Base-by-base conservation (phyloP, 2,329 filamentous ascomycete genomes). In the Fusarium beomiforme region DNA sequence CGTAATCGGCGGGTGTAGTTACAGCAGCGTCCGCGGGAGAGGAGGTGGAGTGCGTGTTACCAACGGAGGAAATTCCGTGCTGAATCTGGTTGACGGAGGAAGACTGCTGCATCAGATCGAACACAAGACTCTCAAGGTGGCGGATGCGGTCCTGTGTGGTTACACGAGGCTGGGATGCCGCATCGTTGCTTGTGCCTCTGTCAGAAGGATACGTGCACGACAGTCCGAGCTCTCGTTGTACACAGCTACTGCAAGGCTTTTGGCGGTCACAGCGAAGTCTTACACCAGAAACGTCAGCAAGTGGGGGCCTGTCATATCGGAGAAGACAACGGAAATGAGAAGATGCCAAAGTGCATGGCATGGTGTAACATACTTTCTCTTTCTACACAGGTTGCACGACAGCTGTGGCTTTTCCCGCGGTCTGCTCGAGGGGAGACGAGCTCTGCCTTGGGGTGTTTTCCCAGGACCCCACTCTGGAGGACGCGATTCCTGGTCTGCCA, bases 51-150 rank as follows among this genome's bases (percentile, higher is more conserved):
- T 43, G 23, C 11, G 46, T 11, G 7, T 17, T 50, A 23, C 21
- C 21, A 8, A 8, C 14, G 10, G 36, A 23, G 14, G 39, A 17
- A 7, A 29, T n/a, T 47, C n/a, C 33, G 21, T 33, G 36, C 9
- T 36, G 41, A 4, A 37, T 41, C 3, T 64, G 49, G 33, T 17
- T 29, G 14, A 59, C 46, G 24, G 62, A 60, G 24, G 62, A 60
- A 9, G 64, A 54, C 8, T 69, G 61, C 23, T 70, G 64, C 60
- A 73, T 79, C 44, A 82, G 33, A 33, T 70, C 64, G 19, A 76
- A 63, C 0, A 81, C 77, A 9, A 81, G 29, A 17, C 54, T 64
- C 63, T 82, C 80, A 0, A 82, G 75, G 24, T 66, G 63, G 1
- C 51, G 63, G 16, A 66, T 65, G 4, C 60, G 63, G 5, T 66